phyloP scores from a whole-genome alignment of 805 yeast genomes.

The Barnettozyma pratensis region DNA sequence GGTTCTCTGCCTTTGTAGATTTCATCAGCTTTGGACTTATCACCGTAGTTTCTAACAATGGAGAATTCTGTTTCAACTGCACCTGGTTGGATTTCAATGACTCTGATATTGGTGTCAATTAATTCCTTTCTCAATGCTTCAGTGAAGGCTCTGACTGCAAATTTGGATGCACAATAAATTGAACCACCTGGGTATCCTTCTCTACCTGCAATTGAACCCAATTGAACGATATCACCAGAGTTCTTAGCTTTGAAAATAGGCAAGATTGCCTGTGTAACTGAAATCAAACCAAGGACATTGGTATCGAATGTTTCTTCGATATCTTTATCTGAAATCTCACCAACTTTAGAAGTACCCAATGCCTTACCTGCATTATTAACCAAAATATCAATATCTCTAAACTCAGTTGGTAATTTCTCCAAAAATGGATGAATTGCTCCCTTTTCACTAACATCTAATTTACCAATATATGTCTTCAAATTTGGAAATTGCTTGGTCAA shows the following conservation, averaged over 20 bases:
- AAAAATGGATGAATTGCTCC: conserved; percentile 50
- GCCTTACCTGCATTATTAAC: conserved; percentile 80
- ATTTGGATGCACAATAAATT: conserved; percentile 71
- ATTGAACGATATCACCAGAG: conserved; percentile 66
- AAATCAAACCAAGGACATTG: conserved; percentile 81
- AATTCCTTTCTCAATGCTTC: conserved; percentile 71
- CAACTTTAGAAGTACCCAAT: conserved; percentile 71
- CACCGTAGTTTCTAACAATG: conserved; percentile 55
- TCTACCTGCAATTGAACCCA: conserved; percentile 77
- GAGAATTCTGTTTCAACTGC: conserved; percentile 67
- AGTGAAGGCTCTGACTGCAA: conserved; percentile 67
- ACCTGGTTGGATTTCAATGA: conserved; percentile 65
- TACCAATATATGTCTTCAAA: conserved; percentile 39
- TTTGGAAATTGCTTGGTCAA: conserved; percentile 43
- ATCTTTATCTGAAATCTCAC: conserved; percentile 58
- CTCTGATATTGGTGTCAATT: conserved; percentile 62
- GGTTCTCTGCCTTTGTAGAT: conserved; percentile 57
- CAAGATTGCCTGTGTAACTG: conserved; percentile 74
- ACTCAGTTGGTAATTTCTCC: conserved; percentile 48
- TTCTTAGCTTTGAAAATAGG: conserved; percentile 66
- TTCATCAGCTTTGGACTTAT: conserved; percentile 44
- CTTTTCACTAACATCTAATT: conserved; percentile 54
- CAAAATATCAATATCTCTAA: conserved; percentile 59
- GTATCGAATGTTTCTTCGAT: conserved; percentile 75
- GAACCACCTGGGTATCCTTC: conserved; percentile 78